Percentiles rank a stretch among this genome's conserved stretches.
These are phyloP conservation scores for Camellia oleifera DNA, from an alignment of 179 eudicot genomes.

Conservation along the genomic window DNA sequence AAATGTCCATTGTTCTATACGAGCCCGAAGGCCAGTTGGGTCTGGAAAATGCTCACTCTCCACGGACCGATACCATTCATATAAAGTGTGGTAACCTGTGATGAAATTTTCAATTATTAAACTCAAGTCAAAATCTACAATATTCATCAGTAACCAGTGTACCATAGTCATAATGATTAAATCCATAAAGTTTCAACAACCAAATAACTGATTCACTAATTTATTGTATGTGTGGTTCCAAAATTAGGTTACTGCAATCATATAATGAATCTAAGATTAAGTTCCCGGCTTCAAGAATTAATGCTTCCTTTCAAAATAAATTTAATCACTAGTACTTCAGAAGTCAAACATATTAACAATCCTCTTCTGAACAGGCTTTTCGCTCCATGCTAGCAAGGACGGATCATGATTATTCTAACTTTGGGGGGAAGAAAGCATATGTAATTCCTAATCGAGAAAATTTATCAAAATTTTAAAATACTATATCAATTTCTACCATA, in stretches of 20 bases:
- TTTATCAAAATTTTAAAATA: too few relatives aligned
- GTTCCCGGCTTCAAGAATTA: not conserved
- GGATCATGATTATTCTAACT: too few relatives aligned
- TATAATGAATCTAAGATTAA: not conserved
- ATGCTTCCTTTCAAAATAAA: not conserved
- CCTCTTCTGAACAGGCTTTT: too few relatives aligned
- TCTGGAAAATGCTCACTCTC: slow-evolving; percentile 98
- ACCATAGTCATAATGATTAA: slow-evolving; percentile 1
- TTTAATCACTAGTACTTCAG: not conserved
- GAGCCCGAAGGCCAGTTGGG: slow-evolving; percentile 94
- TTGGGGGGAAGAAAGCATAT: too few relatives aligned
- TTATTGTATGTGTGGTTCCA: slow-evolving; percentile 12
- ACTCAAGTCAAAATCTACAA: slow-evolving; percentile 31
- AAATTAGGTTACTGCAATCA: not conserved
- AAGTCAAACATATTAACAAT: not conserved
- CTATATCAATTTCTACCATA: too few relatives aligned
- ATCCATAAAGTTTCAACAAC: not conserved
- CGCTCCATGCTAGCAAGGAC: too few relatives aligned
- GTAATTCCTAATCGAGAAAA: too few relatives aligned
- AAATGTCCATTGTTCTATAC: slow-evolving; percentile 95
- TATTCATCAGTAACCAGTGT: not conserved
- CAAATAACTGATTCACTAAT: not conserved
- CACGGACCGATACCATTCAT: slow-evolving; percentile 90
- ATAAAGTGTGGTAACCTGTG: slow-evolving; percentile 93
- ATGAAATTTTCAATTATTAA: slow-evolving; percentile 23